phyloP scores from a whole-genome alignment of 2,329 filamentous ascomycete genomes.

The Fusarium floridanum region DNA sequence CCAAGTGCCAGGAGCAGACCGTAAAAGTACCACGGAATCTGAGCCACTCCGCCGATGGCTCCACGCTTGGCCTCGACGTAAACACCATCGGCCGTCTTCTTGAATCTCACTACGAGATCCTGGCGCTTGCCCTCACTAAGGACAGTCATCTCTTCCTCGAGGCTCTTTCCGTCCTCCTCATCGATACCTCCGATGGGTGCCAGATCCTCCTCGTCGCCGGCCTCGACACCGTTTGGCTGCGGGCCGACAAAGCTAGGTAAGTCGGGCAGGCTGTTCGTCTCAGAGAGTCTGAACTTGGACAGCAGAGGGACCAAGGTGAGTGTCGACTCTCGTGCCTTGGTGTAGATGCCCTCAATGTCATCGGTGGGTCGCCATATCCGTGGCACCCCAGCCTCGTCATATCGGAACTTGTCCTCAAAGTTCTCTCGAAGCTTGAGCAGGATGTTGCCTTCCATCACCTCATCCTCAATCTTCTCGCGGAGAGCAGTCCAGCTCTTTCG shows the following conservation, averaged over 20 bases:
- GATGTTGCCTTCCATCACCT: slow-evolving; percentile 98
- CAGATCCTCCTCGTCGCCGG: slow-evolving; percentile 91
- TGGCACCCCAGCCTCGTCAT: slow-evolving; percentile 93
- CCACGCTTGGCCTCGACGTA: slow-evolving; percentile 98
- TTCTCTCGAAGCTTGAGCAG: slow-evolving; percentile 96
- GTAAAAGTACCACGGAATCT: slow-evolving; percentile 96
- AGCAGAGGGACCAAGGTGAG: slow-evolving; percentile 91
- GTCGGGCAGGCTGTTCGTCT: slow-evolving; percentile 82
- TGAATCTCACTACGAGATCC: slow-evolving; percentile 93
- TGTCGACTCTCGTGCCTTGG: slow-evolving; percentile 90
- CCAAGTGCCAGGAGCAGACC: slow-evolving; percentile 87
- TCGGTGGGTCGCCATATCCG: slow-evolving; percentile 97
- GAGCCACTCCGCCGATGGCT: slow-evolving; percentile 93
- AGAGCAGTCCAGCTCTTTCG: slow-evolving; percentile 96
- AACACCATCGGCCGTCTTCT: slow-evolving; percentile 97
- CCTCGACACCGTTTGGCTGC: slow-evolving; percentile 78
- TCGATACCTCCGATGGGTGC: slow-evolving; percentile 92
- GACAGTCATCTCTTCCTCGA: slow-evolving; percentile 98
- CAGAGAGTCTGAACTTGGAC: slow-evolving; percentile 82
- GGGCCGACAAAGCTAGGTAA: slow-evolving; percentile 86
- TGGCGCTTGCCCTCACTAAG: slow-evolving; percentile 90
- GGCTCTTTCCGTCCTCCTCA: slow-evolving; percentile 91
- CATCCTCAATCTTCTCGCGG: slow-evolving; percentile 91
- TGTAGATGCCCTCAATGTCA: slow-evolving; percentile 97
- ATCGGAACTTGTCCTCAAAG: slow-evolving; percentile 99